phyloP scores from a whole-genome alignment of 1,284 basidiomycete genomes.

The Pyrrhoderma lamaoense region DNA sequence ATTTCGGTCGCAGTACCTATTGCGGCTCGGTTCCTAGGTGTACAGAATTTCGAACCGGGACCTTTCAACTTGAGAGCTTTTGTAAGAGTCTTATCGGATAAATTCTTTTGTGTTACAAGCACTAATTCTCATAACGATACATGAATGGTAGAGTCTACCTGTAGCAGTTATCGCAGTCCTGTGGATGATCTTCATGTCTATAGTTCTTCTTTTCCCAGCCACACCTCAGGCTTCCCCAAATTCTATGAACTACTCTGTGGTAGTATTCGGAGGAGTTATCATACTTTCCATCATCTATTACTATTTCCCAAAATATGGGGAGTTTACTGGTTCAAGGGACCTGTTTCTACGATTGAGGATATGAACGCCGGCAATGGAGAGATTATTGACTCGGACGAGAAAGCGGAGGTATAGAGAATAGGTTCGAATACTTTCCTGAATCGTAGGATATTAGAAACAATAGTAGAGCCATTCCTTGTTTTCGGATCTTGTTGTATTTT shows the following conservation, averaged over 20 bases:
- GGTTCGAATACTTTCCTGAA: no score
- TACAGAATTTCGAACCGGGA: constrained; percentile 24
- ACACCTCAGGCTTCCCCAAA: constrained; percentile 19
- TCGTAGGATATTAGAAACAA: no score
- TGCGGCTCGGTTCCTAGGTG: constrained; percentile 22
- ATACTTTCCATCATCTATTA: constrained; percentile 24
- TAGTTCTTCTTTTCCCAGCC: constrained; percentile 26
- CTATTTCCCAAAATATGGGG: constrained; percentile 28
- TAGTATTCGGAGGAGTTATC: constrained; percentile 24
- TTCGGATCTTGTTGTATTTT: no score
- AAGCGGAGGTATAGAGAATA: no score
- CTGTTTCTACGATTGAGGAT: constrained; percentile 13
- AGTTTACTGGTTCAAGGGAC: constrained; percentile 26
- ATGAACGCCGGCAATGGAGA: background rate
- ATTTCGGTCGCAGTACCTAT: constrained; percentile 27
- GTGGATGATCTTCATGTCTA: constrained; percentile 26
- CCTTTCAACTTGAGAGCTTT: constrained; percentile 26
- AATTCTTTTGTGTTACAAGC: background rate
- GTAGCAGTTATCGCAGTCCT: constrained; percentile 22
- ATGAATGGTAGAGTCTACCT: constrained; percentile 21
- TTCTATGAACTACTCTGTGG: constrained; percentile 25
- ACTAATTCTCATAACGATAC: background rate
- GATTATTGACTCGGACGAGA: no score
- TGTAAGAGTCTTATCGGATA: constrained; percentile 23
- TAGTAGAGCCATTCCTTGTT: no score